Evolutionary conservation across 345 rosid genomes (phyloP).

Genomic region (Eucalyptus caleyi): DNA sequence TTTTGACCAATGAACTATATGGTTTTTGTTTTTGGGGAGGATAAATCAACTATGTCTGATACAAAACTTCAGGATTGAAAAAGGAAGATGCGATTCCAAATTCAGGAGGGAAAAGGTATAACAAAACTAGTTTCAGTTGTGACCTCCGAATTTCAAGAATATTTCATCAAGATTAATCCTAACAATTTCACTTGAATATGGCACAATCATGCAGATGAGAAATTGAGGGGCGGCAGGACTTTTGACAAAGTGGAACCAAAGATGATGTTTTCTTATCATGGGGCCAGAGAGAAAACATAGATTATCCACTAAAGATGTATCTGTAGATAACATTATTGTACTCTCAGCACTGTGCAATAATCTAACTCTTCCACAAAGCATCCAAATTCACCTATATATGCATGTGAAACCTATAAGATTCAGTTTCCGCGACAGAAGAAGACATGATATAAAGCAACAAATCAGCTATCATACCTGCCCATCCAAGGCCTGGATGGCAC

Average conservation of each 20-base stretch:
- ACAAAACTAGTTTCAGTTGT: not conserved
- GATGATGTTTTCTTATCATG: not conserved
- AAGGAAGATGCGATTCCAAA: not conserved
- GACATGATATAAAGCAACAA: not conserved
- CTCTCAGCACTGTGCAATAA: not conserved
- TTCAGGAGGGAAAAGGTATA: not conserved
- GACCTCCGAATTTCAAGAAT: not conserved
- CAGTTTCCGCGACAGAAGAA: not conserved
- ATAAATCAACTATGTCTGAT: not conserved
- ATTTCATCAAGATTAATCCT: not conserved
- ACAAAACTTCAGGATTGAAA: not conserved
- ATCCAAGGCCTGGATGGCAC: slow-evolving; percentile 92
- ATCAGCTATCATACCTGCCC: slow-evolving; percentile 49
- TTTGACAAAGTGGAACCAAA: not conserved
- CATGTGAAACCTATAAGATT: not conserved
- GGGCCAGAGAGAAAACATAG: not conserved
- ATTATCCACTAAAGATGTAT: not conserved
- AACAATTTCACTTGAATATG: not conserved
- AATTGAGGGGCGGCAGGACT: not conserved
- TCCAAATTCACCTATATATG: not conserved
- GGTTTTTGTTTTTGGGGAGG: not conserved
- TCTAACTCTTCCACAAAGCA: not conserved
- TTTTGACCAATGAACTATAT: not conserved
- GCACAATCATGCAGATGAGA: not conserved
- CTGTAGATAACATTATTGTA: not conserved